These are phyloP conservation scores for Neurospora sp. DNA, from an alignment of 2,329 filamentous ascomycete species.

Conservation along the genomic window DNA sequence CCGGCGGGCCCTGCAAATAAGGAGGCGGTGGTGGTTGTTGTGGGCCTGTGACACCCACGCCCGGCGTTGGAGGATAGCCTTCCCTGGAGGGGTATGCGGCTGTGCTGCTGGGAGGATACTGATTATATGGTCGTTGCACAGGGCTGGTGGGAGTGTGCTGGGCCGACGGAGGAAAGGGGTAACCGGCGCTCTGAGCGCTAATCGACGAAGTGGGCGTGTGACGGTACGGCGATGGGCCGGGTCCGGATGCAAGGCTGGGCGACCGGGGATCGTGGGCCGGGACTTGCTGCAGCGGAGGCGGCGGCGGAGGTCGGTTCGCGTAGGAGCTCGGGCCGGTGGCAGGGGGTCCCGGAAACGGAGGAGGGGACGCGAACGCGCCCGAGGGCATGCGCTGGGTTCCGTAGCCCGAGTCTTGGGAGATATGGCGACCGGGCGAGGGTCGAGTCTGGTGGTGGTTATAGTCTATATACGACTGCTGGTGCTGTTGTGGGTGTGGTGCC, in stretches of 20 bases:
- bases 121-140: conserved; percentile 34
- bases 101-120: conserved; percentile 34
- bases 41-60: conserved; percentile 23
- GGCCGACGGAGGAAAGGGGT: conserved; percentile 37
- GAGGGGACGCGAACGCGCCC: conserved; percentile 28
- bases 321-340: conserved; percentile 26
- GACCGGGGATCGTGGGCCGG: conserved; percentile 39
- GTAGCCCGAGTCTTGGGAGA: conserved; percentile 32
- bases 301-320: conserved; percentile 28
- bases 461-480: conserved; percentile 39
- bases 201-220: conserved; percentile 37
- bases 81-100: conserved; percentile 31
- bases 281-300: conserved; percentile 36
- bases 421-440: conserved; percentile 36
- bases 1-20: conserved; percentile 28
- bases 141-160: conserved; percentile 37
- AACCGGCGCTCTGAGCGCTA: conserved; percentile 31
- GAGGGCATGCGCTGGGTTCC: conserved; percentile 18
- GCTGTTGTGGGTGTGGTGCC: conserved; percentile 21
- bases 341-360: conserved; percentile 25
- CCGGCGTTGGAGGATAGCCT: conserved; percentile 30
- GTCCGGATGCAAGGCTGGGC: conserved; percentile 33
- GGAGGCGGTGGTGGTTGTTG: background rate
- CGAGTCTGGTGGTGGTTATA: conserved; percentile 33
- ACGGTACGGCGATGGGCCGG: conserved; percentile 39